A percentile compares a stretch with the other conserved stretches of the same genome.
Conservation (phyloP, 495 filamentous ascomycete genomes). For the Penicillium turbatum region DNA sequence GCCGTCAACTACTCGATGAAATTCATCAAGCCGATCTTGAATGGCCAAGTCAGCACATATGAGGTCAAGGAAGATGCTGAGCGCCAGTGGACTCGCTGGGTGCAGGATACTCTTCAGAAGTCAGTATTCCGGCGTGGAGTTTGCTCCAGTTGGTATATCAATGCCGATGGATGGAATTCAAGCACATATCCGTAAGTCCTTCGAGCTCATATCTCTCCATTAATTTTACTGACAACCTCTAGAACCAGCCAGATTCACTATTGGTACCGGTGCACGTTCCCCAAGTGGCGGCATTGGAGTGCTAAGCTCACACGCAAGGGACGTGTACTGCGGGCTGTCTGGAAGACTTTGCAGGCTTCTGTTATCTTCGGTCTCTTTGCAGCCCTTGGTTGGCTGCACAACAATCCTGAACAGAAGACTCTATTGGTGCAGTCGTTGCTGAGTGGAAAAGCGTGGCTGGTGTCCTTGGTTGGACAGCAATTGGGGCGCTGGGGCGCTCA, state of each 20-base stretch:
- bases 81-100: constrained; percentile 46
- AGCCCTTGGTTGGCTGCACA: constrained; percentile 17
- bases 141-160: constrained; percentile 57
- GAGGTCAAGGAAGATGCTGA: constrained; percentile 52
- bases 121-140: constrained; percentile 51
- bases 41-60: constrained; percentile 37
- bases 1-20: constrained; percentile 48
- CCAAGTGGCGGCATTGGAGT: constrained; percentile 53
- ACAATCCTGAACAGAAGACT: constrained; percentile 12
- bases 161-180: constrained; percentile 55
- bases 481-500: neutral
- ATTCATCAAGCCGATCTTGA: constrained; percentile 41
- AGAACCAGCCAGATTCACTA: constrained; percentile 52
- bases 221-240: constrained; percentile 1
- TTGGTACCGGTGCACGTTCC: constrained; percentile 49
- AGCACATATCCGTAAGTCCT: constrained; percentile 53
- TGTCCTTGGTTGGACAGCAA: constrained; percentile 3
- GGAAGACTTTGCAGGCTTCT: constrained; percentile 13
- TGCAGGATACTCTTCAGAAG: constrained; percentile 50
- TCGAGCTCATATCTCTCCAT: neutral
- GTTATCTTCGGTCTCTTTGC: constrained; percentile 18
- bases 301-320: constrained; percentile 49
- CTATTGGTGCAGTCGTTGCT: constrained; percentile 15
- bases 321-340: constrained; percentile 22
- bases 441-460: constrained; percentile 13